These are phyloP conservation scores for Viridothelium virens DNA, from an alignment of 495 filamentous ascomycete species.

Conservation along the genomic window DNA sequence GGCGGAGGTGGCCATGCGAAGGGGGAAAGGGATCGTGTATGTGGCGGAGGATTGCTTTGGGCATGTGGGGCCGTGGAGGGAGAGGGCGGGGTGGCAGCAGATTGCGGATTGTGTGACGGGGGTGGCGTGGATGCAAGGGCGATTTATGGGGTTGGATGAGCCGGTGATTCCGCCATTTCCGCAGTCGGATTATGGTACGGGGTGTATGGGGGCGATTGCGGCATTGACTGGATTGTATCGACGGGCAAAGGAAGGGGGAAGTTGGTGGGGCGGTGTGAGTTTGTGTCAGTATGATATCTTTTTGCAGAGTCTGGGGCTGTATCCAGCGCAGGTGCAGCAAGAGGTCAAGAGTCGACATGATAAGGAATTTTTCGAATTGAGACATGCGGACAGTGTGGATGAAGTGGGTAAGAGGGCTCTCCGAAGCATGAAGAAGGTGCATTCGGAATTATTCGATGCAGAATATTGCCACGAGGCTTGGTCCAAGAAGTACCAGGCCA, in stretches of 20 bases:
- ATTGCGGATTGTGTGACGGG: conserved; percentile 44
- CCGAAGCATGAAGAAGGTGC: conserved; percentile 48
- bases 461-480: conserved; percentile 41
- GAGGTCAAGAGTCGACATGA: conserved; percentile 48
- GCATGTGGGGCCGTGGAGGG: conserved; percentile 46
- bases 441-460: conserved; percentile 46
- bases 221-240: conserved; percentile 33
- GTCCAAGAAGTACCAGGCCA: conserved; percentile 43
- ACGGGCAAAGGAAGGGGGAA: conserved; percentile 34
- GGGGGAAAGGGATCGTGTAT: conserved; percentile 43
- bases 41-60: conserved; percentile 53
- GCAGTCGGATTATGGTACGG: conserved; percentile 75
- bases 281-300: conserved; percentile 63
- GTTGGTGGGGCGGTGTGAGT: conserved; percentile 22
- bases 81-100: conserved; percentile 50
- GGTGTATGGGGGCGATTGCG: conserved; percentile 32
- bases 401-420: conserved; percentile 60
- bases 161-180: conserved; percentile 75
- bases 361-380: conserved; percentile 53
- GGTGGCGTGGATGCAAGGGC: conserved; percentile 42
- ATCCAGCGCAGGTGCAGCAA: conserved; percentile 49
- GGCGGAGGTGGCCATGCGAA: conserved; percentile 42
- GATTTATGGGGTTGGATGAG: conserved; percentile 60
- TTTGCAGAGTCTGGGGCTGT: conserved; percentile 54
- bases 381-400: conserved; percentile 65